Evolutionary conservation across 257 asterid genomes (phyloP), one percentile per base, ranked within the genome.

Genomic region (Euphrasia confusa): DNA sequence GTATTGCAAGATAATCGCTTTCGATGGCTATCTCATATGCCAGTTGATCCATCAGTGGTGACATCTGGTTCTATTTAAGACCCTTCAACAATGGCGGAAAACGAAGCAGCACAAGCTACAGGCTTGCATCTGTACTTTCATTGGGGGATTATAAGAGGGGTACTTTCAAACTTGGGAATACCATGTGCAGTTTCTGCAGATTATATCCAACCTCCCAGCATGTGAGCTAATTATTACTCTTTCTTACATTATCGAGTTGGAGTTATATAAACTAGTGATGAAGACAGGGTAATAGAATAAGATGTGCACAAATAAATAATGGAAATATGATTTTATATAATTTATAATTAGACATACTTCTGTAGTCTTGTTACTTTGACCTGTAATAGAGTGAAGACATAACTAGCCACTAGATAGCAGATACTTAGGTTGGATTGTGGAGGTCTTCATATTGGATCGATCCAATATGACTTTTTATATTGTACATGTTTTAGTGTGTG

Each of bases 131-230:
- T 92, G 24, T 92, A 92, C 75, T 92, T 92, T 71, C 99, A 96
- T 26, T 87, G 99, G 78, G 99, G 99, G 62, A 89, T 92, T 64
- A 87, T 92, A 61, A 82, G 99, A 69, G 99, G 99, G 64, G 96
- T 95, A 32, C 97, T 92, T 48, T 89, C 99, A 54, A 92, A 92
- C 83, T 80, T 92, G 87, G 99, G 99, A 65, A 92, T 92, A 74
- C 89, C 88, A n/a, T 89, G 96, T 84, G 99, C 97, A 71, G 99
- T 92, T 78, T 89, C 99, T 72, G 99, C 97, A 45, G 97, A 92
- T 82, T n/a, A 92, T 84, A 72, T 84, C 96, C 71, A 83, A 75
- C 75, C 90, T 84, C 71, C 99, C 99, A 50, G 94, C 97, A 72
- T 92, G 99, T 92, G 75, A 91, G 97, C 71, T 54, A n/a, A 53